phyloP scores from a whole-genome alignment of 257 asterid species.

The Gentiana macrophylla region DNA sequence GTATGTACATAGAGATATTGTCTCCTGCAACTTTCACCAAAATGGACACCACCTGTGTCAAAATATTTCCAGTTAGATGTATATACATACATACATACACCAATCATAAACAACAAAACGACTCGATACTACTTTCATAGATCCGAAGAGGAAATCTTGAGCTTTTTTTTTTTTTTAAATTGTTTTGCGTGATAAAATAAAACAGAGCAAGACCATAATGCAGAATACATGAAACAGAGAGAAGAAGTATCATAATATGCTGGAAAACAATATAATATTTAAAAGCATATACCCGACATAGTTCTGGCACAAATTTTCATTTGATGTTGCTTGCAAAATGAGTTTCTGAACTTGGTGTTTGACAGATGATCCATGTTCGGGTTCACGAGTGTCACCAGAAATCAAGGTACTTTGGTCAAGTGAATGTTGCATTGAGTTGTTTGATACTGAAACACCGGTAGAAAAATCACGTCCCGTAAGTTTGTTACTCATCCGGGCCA shows the following conservation, averaged over 20 bases:
- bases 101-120: background rate
- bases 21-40: conserved; percentile 40
- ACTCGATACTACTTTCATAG: too few relatives aligned
- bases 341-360: conserved; percentile 93
- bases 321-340: conserved; percentile 83
- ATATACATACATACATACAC: background rate
- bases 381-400: conserved; percentile 70
- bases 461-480: conserved; percentile 95
- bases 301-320: conserved; percentile 92
- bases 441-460: conserved; percentile 38
- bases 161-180: too few relatives aligned
- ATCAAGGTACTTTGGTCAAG: conserved; percentile 54
- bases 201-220: too few relatives aligned
- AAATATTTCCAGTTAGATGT: background rate
- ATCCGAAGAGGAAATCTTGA: too few relatives aligned
- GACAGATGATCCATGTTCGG: conserved; percentile 91
- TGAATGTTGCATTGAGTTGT: conserved; percentile 48
- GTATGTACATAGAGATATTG: conserved; percentile 8
- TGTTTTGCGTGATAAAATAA: too few relatives aligned
- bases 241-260: background rate
- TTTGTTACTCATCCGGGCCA: conserved; percentile 97
- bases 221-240: background rate
- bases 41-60: conserved; percentile 96
- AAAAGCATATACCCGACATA: conserved; percentile 71
- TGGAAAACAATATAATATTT: background rate